phyloP scores from a whole-genome alignment of 352 stramenopile genomes.

The Plasmopara viticola region DNA sequence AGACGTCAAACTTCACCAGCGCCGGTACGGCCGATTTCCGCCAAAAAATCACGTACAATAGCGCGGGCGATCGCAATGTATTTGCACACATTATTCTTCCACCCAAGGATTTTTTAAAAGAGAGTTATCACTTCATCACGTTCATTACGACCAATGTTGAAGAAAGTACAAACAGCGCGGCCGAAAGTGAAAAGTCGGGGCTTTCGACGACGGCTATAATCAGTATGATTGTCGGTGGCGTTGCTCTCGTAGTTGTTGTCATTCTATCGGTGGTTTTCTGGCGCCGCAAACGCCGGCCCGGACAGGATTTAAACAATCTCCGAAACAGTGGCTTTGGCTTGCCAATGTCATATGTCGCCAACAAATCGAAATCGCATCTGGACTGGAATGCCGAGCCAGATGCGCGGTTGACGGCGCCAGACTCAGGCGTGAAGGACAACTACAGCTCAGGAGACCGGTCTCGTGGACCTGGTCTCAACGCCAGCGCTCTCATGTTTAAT shows the following conservation, averaged over 20 bases:
- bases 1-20: conserved; percentile 74
- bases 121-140: conserved; percentile 76
- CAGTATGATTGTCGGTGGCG: conserved; percentile 37
- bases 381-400: conserved; percentile 60
- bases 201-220: conserved; percentile 41
- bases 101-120: conserved; percentile 36
- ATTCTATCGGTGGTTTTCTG: conserved; percentile 58
- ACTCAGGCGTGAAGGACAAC: conserved; percentile 44
- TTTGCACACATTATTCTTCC: conserved; percentile 74
- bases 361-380: conserved; percentile 48
- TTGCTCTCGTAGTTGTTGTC: conserved; percentile 35
- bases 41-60: conserved; percentile 49
- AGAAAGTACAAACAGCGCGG: conserved; percentile 12
- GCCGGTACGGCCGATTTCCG: conserved; percentile 45
- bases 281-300: conserved; percentile 35
- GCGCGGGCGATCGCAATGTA: conserved; percentile 54
- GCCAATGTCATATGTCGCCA: conserved; percentile 34
- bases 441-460: conserved; percentile 33
- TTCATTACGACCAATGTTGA: conserved; percentile 53
- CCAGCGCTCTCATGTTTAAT: conserved; percentile 60
- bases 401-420: conserved; percentile 12
- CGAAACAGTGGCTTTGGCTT: conserved; percentile 48
- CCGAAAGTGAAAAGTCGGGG: conserved; percentile 13
- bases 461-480: conserved; percentile 40
- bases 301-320: conserved; percentile 45